Conservation (phyloP, 805 yeast genomes). For the Zygoascus bituminiphila region DNA sequence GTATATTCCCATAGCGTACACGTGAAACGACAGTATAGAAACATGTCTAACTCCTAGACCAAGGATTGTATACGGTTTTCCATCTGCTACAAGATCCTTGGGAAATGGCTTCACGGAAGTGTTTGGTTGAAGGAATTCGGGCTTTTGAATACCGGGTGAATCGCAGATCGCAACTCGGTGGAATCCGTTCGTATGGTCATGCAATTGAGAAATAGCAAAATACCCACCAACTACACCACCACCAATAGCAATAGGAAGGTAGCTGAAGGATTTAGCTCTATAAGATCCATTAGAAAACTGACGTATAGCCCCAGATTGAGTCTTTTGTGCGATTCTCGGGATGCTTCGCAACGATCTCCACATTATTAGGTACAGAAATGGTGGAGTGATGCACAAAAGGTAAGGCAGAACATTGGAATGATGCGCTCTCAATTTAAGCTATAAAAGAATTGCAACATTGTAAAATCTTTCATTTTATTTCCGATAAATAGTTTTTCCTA, state of each 20-base stretch:
- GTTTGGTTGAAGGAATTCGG: constrained; percentile 25
- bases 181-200: not conserved
- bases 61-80: constrained; percentile 42
- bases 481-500: no score
- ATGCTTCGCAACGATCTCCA: not conserved
- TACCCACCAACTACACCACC: not conserved
- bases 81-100: constrained; percentile 19
- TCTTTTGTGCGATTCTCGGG: not conserved
- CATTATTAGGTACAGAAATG: not conserved
- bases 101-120: constrained; percentile 31
- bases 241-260: not conserved
- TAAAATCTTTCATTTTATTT: no score
- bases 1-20: constrained; percentile 82
- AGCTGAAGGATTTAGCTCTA: not conserved
- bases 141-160: not conserved
- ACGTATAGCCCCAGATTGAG: not conserved
- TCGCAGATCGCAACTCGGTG: not conserved
- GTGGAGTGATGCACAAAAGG: no score
- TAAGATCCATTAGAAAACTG: not conserved
- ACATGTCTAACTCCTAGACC: constrained; percentile 82
- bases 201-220: not conserved
- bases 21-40: constrained; percentile 72
- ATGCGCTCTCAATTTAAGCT: no score
- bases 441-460: no score
- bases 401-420: no score